Evolutionary conservation across 2,329 filamentous ascomycete genomes (phyloP).

Genomic region (Scedosporium apiospermum): DNA sequence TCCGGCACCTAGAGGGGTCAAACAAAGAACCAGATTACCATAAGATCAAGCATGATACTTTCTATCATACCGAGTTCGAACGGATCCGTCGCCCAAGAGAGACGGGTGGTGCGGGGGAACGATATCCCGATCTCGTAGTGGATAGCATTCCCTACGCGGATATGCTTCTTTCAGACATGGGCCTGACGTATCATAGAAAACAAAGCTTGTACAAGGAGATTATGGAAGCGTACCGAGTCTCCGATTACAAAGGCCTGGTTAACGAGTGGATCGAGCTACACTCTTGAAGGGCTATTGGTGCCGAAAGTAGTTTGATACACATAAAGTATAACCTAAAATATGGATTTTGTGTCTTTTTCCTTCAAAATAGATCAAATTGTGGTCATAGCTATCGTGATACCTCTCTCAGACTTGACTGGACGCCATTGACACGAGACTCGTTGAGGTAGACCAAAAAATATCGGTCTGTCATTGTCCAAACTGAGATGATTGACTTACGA

Average conservation of each 20-base stretch:
- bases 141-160: constrained; percentile 9
- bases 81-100: constrained; percentile 5
- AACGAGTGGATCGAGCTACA: constrained; percentile 2
- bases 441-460: too few species aligned
- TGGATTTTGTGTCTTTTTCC: too few species aligned
- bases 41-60: constrained; percentile 2
- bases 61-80: constrained; percentile 7
- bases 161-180: constrained; percentile 8
- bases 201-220: constrained; percentile 6
- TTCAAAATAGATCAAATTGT: too few species aligned
- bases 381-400: too few species aligned
- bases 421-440: too few species aligned
- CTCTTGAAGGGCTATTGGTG: too few species aligned
- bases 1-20: neutral
- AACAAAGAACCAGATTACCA: neutral
- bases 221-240: constrained; percentile 1
- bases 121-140: constrained; percentile 8
- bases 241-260: constrained; percentile 7
- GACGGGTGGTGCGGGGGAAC: constrained; percentile 7
- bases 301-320: too few species aligned
- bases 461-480: too few species aligned
- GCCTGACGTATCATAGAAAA: constrained; percentile 5
- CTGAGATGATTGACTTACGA: too few species aligned
- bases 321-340: too few species aligned
- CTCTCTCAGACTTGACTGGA: too few species aligned